Percentiles rank a stretch among this genome's conserved stretches.
Conservation (phyloP, 2,329 filamentous ascomycete genomes). For the Botrytis fragariae region DNA sequence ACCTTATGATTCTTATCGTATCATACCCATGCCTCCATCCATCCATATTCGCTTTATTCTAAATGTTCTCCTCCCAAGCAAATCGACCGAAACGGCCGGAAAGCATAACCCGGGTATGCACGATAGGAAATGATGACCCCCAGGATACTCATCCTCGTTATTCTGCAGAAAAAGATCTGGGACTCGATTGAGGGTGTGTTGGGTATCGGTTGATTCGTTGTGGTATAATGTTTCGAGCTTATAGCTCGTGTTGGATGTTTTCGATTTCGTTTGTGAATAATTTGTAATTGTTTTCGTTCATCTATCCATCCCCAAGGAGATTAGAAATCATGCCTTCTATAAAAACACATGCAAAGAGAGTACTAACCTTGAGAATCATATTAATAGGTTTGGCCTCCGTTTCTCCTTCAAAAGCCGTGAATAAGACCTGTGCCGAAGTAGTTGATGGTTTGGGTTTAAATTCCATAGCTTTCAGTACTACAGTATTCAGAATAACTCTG, state of each 20-base stretch:
- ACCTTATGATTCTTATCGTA: not conserved
- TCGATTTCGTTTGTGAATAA: constrained; percentile 38
- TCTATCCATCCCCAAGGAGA: constrained; percentile 24
- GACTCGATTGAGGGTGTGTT: not conserved
- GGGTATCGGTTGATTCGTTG: not conserved
- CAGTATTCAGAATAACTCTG: constrained; percentile 81
- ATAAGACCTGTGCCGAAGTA: constrained; percentile 55
- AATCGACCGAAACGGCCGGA: not conserved
- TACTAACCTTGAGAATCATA: constrained; percentile 59
- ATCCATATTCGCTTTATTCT: constrained; percentile 7
- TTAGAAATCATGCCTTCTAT: constrained; percentile 13
- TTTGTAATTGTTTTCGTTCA: constrained; percentile 37
- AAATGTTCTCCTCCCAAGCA: not conserved
- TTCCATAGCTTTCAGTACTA: constrained; percentile 73
- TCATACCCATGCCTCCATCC: not conserved
- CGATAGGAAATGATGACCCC: not conserved
- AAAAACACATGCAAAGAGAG: constrained; percentile 20
- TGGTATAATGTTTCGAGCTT: not conserved
- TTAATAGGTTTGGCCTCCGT: constrained; percentile 53
- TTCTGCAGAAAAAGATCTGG: not conserved
- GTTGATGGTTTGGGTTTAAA: constrained; percentile 72
- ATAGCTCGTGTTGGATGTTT: constrained; percentile 39
- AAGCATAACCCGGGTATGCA: not conserved
- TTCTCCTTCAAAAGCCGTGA: constrained; percentile 61
- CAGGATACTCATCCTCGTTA: not conserved